These are phyloP conservation scores for Sporothrix pallida DNA, from an alignment of 2,329 filamentous ascomycete species.

Conservation along the genomic window DNA sequence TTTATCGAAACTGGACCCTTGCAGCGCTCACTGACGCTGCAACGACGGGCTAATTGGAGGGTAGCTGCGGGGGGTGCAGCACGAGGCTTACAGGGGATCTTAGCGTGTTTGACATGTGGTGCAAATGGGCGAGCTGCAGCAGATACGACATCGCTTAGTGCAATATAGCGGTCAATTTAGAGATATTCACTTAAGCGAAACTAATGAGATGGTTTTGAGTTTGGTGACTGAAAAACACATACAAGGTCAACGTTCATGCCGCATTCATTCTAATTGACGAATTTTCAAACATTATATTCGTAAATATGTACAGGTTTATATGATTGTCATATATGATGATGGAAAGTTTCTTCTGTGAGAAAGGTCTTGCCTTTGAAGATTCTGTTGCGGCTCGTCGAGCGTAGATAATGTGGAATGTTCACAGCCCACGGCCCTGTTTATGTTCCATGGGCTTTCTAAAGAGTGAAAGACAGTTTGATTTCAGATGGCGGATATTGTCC, in stretches of 20 bases:
- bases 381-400: too few species aligned
- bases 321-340: too few species aligned
- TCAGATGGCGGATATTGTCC: background rate
- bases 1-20: slow-evolving; percentile 14
- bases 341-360: too few species aligned
- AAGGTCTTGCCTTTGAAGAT: too few species aligned
- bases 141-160: slow-evolving; percentile 6
- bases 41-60: slow-evolving; percentile 21
- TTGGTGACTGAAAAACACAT: too few species aligned
- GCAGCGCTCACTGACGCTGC: background rate
- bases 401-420: too few species aligned
- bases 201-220: too few species aligned
- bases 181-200: background rate
- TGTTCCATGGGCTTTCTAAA: too few species aligned
- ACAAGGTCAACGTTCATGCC: background rate
- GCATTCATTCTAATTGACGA: background rate
- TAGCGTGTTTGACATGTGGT: slow-evolving; percentile 28
- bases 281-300: background rate
- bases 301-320: background rate
- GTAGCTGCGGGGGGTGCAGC: slow-evolving; percentile 11
- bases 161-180: background rate
- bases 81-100: slow-evolving; percentile 12
- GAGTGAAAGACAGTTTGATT: background rate
- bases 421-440: too few species aligned
- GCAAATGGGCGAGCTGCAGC: background rate